Conservation (phyloP, 768 basidiomycete species). For the Punctularia strigosozonata region DNA sequence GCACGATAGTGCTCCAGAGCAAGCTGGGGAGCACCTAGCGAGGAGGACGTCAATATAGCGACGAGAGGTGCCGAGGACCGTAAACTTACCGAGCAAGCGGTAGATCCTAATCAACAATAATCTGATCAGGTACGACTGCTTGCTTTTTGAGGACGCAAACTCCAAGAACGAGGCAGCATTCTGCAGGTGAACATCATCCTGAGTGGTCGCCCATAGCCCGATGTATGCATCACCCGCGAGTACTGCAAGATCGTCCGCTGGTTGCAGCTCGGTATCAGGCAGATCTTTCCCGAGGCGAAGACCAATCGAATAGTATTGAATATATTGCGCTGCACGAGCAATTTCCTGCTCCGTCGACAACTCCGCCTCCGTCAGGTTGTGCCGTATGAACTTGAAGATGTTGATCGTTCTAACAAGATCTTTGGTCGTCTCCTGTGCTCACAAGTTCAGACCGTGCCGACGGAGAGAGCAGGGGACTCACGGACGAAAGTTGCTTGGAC, state of each 20-base stretch:
- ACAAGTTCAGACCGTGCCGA: constrained; percentile 1
- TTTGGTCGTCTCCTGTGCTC: constrained; percentile 31
- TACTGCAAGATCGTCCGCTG: constrained; percentile 75
- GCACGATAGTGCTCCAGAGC: constrained; percentile 71
- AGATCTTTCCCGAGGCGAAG: constrained; percentile 57
- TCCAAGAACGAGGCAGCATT: constrained; percentile 59
- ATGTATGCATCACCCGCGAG: constrained; percentile 61
- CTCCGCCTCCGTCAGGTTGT: constrained; percentile 36
- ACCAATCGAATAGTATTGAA: constrained; percentile 51
- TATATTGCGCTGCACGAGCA: constrained; percentile 37
- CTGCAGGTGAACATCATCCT: constrained; percentile 46
- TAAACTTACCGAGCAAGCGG: constrained; percentile 55
- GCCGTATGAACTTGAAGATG: constrained; percentile 61
- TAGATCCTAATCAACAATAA: constrained; percentile 73
- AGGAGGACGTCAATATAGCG: neutral
- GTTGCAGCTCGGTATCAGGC: constrained; percentile 71
- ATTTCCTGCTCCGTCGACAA: constrained; percentile 47
- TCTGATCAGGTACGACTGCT: constrained; percentile 69
- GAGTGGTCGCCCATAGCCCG: constrained; percentile 45
- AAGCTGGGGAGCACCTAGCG: constrained; percentile 54
- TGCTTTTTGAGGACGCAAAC: constrained; percentile 59
- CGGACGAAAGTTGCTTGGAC: constrained; percentile 33
- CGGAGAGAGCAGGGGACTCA: constrained; percentile 18
- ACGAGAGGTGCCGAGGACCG: neutral
- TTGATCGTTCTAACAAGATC: constrained; percentile 64